A percentile compares a stretch with the other conserved stretches of the same genome.
phyloP scores from a whole-genome alignment of 208 protist species.

The Vickermania ingenoplastis region DNA sequence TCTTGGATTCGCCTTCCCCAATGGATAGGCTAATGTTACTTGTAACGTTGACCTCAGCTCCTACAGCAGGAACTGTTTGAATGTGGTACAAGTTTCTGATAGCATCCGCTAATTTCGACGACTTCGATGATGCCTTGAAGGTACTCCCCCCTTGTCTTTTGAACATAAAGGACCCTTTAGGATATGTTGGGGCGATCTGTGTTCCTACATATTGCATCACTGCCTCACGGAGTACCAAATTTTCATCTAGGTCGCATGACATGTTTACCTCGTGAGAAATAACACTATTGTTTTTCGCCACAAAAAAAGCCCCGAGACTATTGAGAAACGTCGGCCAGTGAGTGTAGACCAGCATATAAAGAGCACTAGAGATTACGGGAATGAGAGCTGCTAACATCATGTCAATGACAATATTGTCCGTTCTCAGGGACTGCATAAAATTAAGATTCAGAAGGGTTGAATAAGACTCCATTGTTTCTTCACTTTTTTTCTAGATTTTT shows the following conservation, averaged over 20 bases:
- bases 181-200: constrained; percentile 31
- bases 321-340: constrained; percentile 32
- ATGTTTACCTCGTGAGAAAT: constrained; percentile 12
- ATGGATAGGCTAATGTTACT: constrained; percentile 12
- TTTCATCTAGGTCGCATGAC: constrained; percentile 19
- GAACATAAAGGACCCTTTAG: constrained; percentile 31
- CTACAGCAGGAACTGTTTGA: constrained; percentile 22
- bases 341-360: background rate
- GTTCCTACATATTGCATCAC: constrained; percentile 47
- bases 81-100: constrained; percentile 19
- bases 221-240: constrained; percentile 41
- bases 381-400: constrained; percentile 78
- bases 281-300: constrained; percentile 6
- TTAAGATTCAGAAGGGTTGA: constrained; percentile 75
- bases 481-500: background rate
- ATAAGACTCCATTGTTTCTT: constrained; percentile 77
- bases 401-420: constrained; percentile 71
- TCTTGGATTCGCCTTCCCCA: constrained; percentile 8
- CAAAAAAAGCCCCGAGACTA: constrained; percentile 36
- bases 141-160: constrained; percentile 7
- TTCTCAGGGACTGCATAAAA: constrained; percentile 80
- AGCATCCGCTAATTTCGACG: constrained; percentile 6
- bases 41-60: constrained; percentile 4
- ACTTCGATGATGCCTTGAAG: background rate
- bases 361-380: constrained; percentile 39